Evolutionary conservation across 129 eudicot species (phyloP).

Genomic region (Mikania micrantha): DNA sequence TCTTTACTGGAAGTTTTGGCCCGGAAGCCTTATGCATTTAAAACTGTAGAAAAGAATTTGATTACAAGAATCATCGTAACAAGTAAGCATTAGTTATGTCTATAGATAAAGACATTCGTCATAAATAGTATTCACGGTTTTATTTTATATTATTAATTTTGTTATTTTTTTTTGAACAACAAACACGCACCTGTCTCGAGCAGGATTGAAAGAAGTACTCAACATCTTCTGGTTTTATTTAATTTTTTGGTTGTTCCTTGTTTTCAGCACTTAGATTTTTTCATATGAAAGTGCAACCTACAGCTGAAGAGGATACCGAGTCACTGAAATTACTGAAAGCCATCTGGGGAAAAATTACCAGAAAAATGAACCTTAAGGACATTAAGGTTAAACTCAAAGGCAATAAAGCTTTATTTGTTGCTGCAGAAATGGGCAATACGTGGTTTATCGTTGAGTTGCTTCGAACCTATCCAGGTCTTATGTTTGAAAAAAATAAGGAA

Average conservation of each 20-base stretch:
- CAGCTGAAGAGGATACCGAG: not conserved
- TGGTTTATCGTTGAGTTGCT: slow-evolving; percentile 12
- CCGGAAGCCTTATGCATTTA: no score
- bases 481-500: slow-evolving; percentile 4
- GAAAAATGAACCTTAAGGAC: not conserved
- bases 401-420: slow-evolving; percentile 15
- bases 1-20: no score
- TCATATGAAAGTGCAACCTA: not conserved
- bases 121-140: no score
- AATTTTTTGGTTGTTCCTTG: not conserved
- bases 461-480: slow-evolving; percentile 19
- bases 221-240: no score
- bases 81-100: no score
- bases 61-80: no score
- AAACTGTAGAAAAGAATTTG: no score
- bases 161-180: no score
- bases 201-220: no score
- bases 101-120: no score
- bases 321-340: not conserved
- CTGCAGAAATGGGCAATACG: slow-evolving; percentile 20
- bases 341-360: not conserved
- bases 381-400: not conserved
- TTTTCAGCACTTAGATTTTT: not conserved
- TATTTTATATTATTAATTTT: no score
- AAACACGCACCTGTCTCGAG: no score